phyloP scores from a whole-genome alignment of 2,329 filamentous ascomycete genomes.

The Hymenoscyphus repandus region DNA sequence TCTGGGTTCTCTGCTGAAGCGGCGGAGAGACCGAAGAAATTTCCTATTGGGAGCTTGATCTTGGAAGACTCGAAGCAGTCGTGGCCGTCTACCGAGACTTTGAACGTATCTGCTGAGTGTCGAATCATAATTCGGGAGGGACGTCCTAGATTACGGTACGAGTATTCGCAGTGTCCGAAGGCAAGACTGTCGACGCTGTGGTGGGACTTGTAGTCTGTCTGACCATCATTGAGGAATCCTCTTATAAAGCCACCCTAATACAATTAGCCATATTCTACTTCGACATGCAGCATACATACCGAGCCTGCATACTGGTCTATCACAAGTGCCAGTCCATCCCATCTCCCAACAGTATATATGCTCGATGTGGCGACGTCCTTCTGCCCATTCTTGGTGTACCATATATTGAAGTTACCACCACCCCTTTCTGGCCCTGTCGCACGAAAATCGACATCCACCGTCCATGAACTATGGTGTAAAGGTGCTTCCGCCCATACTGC shows the following conservation, averaged over 20 bases:
- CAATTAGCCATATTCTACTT: conserved; percentile 10
- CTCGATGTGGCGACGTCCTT: conserved; percentile 63
- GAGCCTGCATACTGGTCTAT: conserved; percentile 76
- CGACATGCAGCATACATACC: conserved; percentile 31
- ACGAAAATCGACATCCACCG: conserved; percentile 80
- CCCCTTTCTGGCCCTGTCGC: conserved; percentile 79
- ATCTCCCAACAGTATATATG: conserved; percentile 77
- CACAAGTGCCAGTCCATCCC: conserved; percentile 85
- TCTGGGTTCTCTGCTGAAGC: conserved; percentile 88
- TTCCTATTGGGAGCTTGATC: conserved; percentile 71
- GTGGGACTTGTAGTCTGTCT: conserved; percentile 70
- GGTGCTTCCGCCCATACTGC: conserved; percentile 71
- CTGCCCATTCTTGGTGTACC: conserved; percentile 72
- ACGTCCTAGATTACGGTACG: conserved; percentile 86
- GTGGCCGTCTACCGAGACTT: conserved; percentile 73
- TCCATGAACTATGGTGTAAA: conserved; percentile 66
- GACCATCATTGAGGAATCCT: conserved; percentile 91
- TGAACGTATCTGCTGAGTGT: conserved; percentile 61
- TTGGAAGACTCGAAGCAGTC: conserved; percentile 80
- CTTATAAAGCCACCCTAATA: conserved; percentile 69
- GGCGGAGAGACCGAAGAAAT: conserved; percentile 82
- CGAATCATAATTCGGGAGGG: conserved; percentile 73
- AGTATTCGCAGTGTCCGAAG: conserved; percentile 87
- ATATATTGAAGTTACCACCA: conserved; percentile 87
- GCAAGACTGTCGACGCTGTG: conserved; percentile 76